A percentile compares a stretch with the other conserved stretches of the same genome.
phyloP scores from a whole-genome alignment of 192 early-diverging fungal genomes.

The Backusella liffmaniae region DNA sequence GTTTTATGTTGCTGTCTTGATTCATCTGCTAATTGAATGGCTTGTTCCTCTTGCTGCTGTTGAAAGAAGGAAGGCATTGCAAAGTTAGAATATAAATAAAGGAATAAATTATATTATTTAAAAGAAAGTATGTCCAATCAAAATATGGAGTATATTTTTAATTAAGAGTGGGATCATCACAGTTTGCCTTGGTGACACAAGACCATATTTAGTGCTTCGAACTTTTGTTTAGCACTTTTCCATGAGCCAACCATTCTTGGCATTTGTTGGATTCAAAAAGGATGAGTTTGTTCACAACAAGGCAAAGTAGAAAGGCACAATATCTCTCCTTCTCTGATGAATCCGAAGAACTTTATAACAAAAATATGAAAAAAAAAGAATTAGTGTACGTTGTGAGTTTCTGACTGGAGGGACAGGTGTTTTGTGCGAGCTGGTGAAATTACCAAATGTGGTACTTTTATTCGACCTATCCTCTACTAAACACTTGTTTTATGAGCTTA shows the following conservation, averaged over 20 bases:
- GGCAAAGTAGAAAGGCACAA: background rate
- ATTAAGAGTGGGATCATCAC: background rate
- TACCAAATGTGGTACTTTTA: background rate
- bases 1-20: background rate
- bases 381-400: too few relatives aligned
- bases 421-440: background rate
- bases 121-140: background rate
- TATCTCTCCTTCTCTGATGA: background rate
- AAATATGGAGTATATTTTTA: background rate
- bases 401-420: too few relatives aligned
- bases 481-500: too few relatives aligned
- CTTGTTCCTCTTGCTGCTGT: background rate
- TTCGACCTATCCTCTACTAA: too few relatives aligned
- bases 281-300: background rate
- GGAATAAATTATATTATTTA: background rate
- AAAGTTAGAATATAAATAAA: background rate
- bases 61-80: background rate
- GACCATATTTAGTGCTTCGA: background rate
- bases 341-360: background rate
- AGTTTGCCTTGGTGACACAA: background rate
- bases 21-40: constrained; percentile 31
- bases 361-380: background rate
- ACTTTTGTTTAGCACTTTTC: background rate
- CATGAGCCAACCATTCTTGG: background rate
- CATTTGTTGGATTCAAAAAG: background rate